Base-by-base conservation (phyloP, 768 basidiomycete genomes). In the Rhodotorula sphaerocarpa region DNA sequence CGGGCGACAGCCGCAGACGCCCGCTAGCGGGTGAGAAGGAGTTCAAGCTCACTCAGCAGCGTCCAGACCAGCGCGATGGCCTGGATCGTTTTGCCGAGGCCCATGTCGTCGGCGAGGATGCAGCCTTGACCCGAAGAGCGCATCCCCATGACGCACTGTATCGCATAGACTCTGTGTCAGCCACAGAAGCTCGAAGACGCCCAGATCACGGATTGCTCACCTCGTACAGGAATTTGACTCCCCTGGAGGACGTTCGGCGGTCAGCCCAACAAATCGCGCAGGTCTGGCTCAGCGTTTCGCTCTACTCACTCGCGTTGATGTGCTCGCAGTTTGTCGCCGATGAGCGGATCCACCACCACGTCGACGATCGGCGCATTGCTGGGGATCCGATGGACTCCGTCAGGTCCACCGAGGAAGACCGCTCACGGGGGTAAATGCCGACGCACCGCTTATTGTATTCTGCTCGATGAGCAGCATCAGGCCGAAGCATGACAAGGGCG, bases 71-170 rank as follows among this genome's bases (percentile, higher is more conserved):
- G 80, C n/a, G 85, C 79, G 57, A 99, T 92, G 0, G 92, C 92
- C 84, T 91, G 74, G 53, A 74, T 61, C 39, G 53, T 50, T 78
- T 99, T 99, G n/a, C 95, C 95, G 53, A 99, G 82, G 53, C 93
- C 93, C 90, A 95, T 93, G 71, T 97, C 95, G 75, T 99, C 95
- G 3, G 93, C 95, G 39, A 99, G 81, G 67, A 99, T 95, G 70
- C 90, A 92, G 2, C 93, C 93, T 72, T 88, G 83, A 2, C 90
- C 76, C 51, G 92, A 90, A 65, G 90, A 87, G 57, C 88, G 81
- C 71, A 95, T 77, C 15, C 91, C 92, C 90, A 96, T 96, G 23
- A 92, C 87, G 71, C 86, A 69, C 62, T 67, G 33, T 7, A 5
- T n/a, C n/a, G 11, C 14, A 36, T 5, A 41, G 34, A 21, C 16